Evolutionary conservation across 805 yeast genomes (phyloP), one percentile per base, ranked within the genome.

Genomic region (Zygosaccharomyces kombuchaensis): DNA sequence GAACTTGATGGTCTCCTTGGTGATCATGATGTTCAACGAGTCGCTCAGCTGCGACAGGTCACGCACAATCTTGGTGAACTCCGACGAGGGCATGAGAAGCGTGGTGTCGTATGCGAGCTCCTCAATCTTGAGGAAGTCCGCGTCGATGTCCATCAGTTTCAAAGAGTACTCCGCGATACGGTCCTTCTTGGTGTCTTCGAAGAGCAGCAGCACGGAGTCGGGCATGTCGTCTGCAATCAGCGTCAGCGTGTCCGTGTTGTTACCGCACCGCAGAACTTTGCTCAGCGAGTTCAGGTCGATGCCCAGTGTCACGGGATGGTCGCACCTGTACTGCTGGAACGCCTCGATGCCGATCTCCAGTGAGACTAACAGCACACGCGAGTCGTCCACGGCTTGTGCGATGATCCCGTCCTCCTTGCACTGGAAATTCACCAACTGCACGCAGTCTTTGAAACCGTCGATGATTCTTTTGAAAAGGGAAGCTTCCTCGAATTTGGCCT

Each of bases 371-470:
- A 90, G 78, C 48, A 93, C 96, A 75, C 97, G 87, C 22, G 99
- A 89, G 65, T 89, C 95, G 70, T 93, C 99, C 56, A 93, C 93
- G 22, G 99, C 98, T 74, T 93, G 98, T 17, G 95, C 91, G 9
- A 95, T 84, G 60, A 93, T 84, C 56, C 99, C 99, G 52, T 81
- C 78, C 67, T 87, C 93, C n/a, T 95, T 81, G 73, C 97, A 93
- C 73, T 89, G 93, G 76, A 93, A 87, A 76, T 93, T 93, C 74
- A 97, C 93, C 58, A 90, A 77, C 60, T 87, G 87, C 52, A 93
- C 96, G 62, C 95, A 84, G 64, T 93, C 99, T 65, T 88, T 87
- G 66, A 91, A 85, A 47, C 98, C 82, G 58, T 93, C 99, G 59
- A 90, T 84, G 62, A 90, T 84, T 69, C 86, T 89, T 71, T 93